Evolutionary conservation across 1,284 basidiomycete genomes (phyloP), one percentile per base, ranked within the genome.

Genomic region (Testicularia cyperi): DNA sequence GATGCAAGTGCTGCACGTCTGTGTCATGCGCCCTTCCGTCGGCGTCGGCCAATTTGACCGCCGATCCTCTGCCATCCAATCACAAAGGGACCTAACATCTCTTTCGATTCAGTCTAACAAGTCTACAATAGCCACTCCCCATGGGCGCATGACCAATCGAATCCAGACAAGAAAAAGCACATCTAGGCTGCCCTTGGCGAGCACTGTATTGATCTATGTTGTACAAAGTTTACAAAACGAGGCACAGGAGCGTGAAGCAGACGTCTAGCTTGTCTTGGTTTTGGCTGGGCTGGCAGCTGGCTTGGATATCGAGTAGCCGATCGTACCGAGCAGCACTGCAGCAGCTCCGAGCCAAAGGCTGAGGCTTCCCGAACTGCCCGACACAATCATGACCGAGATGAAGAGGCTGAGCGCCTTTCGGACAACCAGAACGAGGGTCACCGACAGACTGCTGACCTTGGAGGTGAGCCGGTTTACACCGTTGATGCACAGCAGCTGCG

Each of bases 401-500:
- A 87, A 79, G 14, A 95, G 80, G 44, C 88, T 92, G 14, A 85
- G 81, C 1, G 91, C 92, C 77, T 96, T 96, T 38, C 92, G 83
- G 16, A 96, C 84, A 28, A 90, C 90, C 38, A 95, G 81, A 13
- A 94, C 82, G 41, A 96, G 84, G 10, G 90, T 92, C 23, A 95
- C 91, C 0, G 85, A 88, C 9, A 94, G 82, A 6, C 86, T 83
- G 33, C 84, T 86, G 4, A 92, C 88, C 32, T 77, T 73, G 20
- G 79, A 62, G 1, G 90, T 92, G 46, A 96, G 81, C 27, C 88
- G 82, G 73, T 96, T 86, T 31, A 95, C 92, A 27, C 92, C 92
- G 2, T 88, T 81, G n/a, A 89, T 86, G 77, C 92, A 96, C 13
- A 94, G 55, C 2, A 92, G 81, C 73, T 94, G 90, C 0, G 91